Conservation (phyloP, 164 flowering plant species). For the Sextonia rubra region DNA sequence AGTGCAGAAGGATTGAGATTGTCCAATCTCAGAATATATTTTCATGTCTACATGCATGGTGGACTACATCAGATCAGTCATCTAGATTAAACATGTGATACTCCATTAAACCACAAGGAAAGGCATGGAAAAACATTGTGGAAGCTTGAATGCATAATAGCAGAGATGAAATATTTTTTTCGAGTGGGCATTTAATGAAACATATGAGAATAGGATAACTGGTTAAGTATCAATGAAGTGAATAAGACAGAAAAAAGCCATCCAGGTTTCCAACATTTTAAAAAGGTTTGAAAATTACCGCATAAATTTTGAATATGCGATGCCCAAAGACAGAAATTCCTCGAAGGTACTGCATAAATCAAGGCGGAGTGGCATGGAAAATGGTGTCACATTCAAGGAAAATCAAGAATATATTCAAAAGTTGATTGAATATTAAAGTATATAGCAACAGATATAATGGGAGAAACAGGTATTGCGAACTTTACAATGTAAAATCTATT, state of each 20-base stretch:
- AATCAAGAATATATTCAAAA: neutral
- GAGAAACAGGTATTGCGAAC: neutral
- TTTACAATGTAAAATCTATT: neutral
- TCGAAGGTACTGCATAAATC: conserved; percentile 62
- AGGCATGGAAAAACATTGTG: neutral
- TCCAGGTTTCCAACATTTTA: conserved; percentile 2
- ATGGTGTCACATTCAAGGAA: conserved; percentile 7
- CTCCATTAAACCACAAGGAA: neutral
- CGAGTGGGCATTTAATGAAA: neutral
- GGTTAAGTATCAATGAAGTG: neutral
- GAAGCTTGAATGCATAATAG: neutral
- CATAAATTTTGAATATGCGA: conserved; percentile 71
- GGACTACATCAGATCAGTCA: too few species aligned
- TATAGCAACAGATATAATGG: neutral
- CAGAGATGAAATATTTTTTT: neutral
- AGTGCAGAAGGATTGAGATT: too few species aligned
- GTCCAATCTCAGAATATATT: too few species aligned
- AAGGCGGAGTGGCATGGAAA: conserved; percentile 3
- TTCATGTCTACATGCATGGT: too few species aligned
- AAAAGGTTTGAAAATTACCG: conserved; percentile 43
- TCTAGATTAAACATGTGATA: neutral
- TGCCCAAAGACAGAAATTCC: conserved; percentile 73
- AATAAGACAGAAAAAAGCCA: neutral
- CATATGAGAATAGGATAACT: neutral
- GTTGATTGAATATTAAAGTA: neutral